Conservation (phyloP, 139 green algal genomes). For the Asterochloris sp. region DNA sequence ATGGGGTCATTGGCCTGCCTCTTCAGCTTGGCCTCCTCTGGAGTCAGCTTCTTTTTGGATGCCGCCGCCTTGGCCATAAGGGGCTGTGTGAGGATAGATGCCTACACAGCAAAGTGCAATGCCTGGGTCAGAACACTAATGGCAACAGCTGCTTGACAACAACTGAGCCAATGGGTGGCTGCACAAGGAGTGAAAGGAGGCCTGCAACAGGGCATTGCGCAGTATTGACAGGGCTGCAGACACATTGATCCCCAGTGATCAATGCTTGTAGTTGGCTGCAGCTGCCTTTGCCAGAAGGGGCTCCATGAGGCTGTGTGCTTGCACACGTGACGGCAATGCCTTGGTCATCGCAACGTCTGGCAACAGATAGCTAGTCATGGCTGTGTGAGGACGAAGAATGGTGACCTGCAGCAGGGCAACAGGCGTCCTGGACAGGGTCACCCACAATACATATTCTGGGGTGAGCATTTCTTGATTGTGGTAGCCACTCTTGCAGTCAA, state of each 20-base stretch:
- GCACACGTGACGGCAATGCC: background rate
- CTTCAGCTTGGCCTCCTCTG: conserved; percentile 56
- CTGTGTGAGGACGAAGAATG: background rate
- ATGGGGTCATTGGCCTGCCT: conserved; percentile 69
- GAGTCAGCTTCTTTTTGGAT: conserved; percentile 47
- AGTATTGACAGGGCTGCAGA: too few species aligned
- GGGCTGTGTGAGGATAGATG: too few species aligned
- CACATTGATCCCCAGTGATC: background rate
- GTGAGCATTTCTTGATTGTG: too few species aligned
- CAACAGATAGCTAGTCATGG: background rate
- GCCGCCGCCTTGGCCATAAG: conserved; percentile 36
- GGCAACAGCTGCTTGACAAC: background rate
- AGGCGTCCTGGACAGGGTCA: too few species aligned
- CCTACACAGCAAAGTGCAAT: background rate
- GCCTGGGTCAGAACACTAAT: background rate
- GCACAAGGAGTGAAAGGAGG: too few species aligned
- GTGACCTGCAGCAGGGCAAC: conserved; percentile 4
- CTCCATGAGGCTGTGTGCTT: conserved; percentile 49
- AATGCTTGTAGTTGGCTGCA: conserved; percentile 25
- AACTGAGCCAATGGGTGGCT: too few species aligned
- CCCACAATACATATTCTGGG: too few species aligned
- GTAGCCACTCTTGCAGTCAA: too few species aligned
- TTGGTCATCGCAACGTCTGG: background rate
- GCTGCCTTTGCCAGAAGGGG: conserved; percentile 56
- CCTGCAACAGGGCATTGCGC: too few species aligned